Evolutionary conservation across 768 basidiomycete genomes (phyloP), one percentile per base, ranked within the genome.

Genomic region (Pholiota microspora): DNA sequence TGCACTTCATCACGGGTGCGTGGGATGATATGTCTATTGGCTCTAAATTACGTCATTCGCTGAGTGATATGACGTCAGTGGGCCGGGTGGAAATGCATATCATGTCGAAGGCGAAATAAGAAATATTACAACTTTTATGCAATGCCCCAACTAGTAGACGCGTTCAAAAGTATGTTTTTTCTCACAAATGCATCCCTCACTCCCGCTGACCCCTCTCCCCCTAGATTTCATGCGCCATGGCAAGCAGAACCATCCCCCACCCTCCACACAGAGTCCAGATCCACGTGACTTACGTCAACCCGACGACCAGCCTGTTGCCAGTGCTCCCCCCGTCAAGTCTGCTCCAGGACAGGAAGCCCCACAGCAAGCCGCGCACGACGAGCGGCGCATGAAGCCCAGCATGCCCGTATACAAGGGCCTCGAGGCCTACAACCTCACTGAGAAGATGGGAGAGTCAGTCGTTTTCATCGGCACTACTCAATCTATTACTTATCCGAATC

Each of bases 361-460:
- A 16, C 84, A 91, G 64, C 73, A 80, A 54, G 85, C 92, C 57
- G 84, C 90, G 32, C 76, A 86, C 58, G 87, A 94, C 64, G 90
- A 91, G 65, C 80, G 85, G 31, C 80, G 86, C 63, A 77, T 82
- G 38, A 87, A 84, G 69, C 73, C 77, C 35, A 89, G 83, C 71
- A 84, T 96, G 88, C 94, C 94, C n/a, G 64, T 69, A 1, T 90
- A 95, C 73, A 84, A 83, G 64, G 95, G 92, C 13, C 82, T 94
- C 24, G 92, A 94, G 67, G 80, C 82, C 59, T 94, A 82, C 68
- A 80, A 78, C 57, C 78, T 94, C 15, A 46, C 89, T 6, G 84
- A 88, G 50, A 93, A 92, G 79, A 94, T 94, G 92, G 93, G 92
- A 77, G 92, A 94, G 92, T 94, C 58, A 70, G 92, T 87, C 32